Conservation (phyloP, 495 filamentous ascomycete species). For the Astrothelium macrocarpum region DNA sequence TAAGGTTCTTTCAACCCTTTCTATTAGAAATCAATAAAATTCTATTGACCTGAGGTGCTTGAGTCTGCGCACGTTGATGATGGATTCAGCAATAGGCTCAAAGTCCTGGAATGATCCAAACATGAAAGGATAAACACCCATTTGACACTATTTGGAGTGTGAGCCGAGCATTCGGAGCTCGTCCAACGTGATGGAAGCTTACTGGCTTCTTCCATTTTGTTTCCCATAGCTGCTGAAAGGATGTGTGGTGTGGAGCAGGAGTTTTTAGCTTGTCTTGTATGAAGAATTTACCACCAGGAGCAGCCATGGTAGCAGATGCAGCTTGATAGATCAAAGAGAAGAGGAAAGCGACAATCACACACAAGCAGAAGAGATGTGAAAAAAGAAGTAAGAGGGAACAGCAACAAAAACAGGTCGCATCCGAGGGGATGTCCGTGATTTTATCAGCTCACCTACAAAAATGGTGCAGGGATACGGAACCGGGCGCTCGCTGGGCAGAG, state of each 20-base stretch:
- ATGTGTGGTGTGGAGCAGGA: slow-evolving; percentile 49
- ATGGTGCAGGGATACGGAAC: too few species aligned
- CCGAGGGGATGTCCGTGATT: background rate
- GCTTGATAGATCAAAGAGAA: background rate
- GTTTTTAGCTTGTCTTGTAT: slow-evolving; percentile 37
- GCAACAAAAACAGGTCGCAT: background rate
- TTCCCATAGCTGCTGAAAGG: slow-evolving; percentile 54
- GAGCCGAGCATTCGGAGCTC: background rate
- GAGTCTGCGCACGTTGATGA: slow-evolving; percentile 43
- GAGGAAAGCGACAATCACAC: too few species aligned
- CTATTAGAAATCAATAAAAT: slow-evolving; percentile 22
- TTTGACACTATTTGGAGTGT: slow-evolving; percentile 40
- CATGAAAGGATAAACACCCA: slow-evolving; percentile 70
- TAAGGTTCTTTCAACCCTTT: slow-evolving; percentile 54
- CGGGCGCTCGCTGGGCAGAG: too few species aligned
- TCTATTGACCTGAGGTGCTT: slow-evolving; percentile 12
- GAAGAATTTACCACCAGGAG: slow-evolving; percentile 22
- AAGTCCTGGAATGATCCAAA: slow-evolving; percentile 63
- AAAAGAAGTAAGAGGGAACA: background rate
- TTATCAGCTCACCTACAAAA: background rate
- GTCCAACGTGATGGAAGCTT: slow-evolving; percentile 17
- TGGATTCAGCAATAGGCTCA: slow-evolving; percentile 54
- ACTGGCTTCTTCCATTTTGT: slow-evolving; percentile 69
- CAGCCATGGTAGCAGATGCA: slow-evolving; percentile 12
- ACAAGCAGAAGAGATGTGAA: background rate